Base-by-base conservation (phyloP, 2,329 filamentous ascomycete species). In the Diaporthe citriasiana region DNA sequence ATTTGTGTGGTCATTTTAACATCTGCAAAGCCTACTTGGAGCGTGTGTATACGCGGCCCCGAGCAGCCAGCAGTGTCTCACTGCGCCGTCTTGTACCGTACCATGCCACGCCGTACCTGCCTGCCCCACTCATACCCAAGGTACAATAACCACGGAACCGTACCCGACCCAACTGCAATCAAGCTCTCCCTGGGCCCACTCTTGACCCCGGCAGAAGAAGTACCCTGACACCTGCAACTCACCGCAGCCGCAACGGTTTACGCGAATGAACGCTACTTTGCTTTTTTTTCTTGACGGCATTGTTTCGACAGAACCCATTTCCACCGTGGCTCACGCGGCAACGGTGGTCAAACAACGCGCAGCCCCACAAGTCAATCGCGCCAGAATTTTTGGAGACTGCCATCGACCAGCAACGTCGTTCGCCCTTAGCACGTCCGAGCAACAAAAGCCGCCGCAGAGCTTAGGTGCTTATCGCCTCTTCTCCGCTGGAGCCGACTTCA, bases 241-340 rank as follows among this genome's bases (percentile, higher is more conserved):
- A 45, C 8, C 17, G 42, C 42, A 19, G 42, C 42, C 42, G 42
- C 42, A 45, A 27, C 13, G 59, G 59, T 65, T 47, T 65, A 40
- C 60, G 50, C 35, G 25, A 35, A 30, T n/a, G 22, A 27, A 66
- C 22, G 45, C 63, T 66, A 40, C 63, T 51, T 35, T 66, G 9
- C 22, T 38, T 51, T 51, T 35, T 50, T n/a, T 22, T 19, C 40
- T 4, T 25, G 60, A 9, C 27, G 27, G 38, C 30, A 19, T 38
- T 50, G 60, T 51, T 50, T 66, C 60, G 35, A 51, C 30, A n/a
- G 4, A 51, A 66, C 13, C 60, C 60, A 66, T 45, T 33, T n/a
- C 45, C 6, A 17, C 25, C 10, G 27, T 27, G 27, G 27, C 42
- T 38, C 4, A 9, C 3, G 13, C 12, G 42, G 22, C 60, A 35